Evolutionary conservation across 495 filamentous ascomycete species (phyloP).

Genomic region (Aspergillus bridgeri): DNA sequence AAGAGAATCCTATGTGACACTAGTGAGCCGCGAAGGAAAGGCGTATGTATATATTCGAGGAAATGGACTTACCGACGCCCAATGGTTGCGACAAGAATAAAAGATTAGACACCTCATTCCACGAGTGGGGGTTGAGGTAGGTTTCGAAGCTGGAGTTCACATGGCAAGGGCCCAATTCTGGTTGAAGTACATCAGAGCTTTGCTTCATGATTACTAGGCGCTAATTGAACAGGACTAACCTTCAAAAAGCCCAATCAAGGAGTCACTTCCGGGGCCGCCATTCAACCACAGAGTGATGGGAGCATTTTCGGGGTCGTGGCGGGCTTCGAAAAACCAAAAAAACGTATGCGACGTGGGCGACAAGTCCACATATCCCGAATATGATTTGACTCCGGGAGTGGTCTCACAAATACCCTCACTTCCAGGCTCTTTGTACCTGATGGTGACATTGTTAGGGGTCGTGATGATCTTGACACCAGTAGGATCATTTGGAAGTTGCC

Average conservation of each 20-base stretch:
- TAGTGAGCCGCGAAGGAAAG: neutral
- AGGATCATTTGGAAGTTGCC: slow-evolving; percentile 47
- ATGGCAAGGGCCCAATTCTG: slow-evolving; percentile 58
- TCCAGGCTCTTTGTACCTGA: slow-evolving; percentile 41
- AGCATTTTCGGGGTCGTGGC: slow-evolving; percentile 47
- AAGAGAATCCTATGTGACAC: slow-evolving; percentile 49
- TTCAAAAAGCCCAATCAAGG: slow-evolving; percentile 69
- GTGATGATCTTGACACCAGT: slow-evolving; percentile 55
- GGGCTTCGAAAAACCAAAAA: slow-evolving; percentile 52
- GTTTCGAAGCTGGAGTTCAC: slow-evolving; percentile 51
- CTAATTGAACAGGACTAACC: slow-evolving; percentile 29
- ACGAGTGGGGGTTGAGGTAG: slow-evolving; percentile 59
- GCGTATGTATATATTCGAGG: neutral
- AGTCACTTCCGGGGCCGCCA: slow-evolving; percentile 56
- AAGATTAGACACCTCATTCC: slow-evolving; percentile 72
- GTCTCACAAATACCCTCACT: slow-evolving; percentile 47
- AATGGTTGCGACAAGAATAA: slow-evolving; percentile 69
- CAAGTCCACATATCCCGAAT: slow-evolving; percentile 46
- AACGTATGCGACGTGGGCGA: slow-evolving; percentile 43
- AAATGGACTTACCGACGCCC: slow-evolving; percentile 41
- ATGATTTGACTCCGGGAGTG: slow-evolving; percentile 46
- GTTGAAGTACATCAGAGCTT: slow-evolving; percentile 9
- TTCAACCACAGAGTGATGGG: slow-evolving; percentile 53
- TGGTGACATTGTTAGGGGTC: slow-evolving; percentile 52
- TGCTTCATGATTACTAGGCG: slow-evolving; percentile 30